Evolutionary conservation across 495 filamentous ascomycete genomes (phyloP), one percentile per base, ranked within the genome.

Genomic region (Hypoxylon subgilvum): DNA sequence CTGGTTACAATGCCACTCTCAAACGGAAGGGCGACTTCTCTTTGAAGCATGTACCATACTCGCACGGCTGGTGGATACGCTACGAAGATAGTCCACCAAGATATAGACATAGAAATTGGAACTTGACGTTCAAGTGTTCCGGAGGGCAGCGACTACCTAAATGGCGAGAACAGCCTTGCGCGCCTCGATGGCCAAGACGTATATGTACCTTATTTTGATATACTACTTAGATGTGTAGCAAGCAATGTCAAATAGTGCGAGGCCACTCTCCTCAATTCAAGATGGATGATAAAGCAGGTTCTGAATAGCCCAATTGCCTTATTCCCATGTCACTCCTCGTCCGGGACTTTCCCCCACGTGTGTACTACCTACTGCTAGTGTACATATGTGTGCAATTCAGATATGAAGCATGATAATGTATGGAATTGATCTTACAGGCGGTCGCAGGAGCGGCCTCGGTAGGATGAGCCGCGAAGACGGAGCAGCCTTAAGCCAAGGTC

Each of bases 191-290:
- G 44, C 48, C 35, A 28, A 32, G 28, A 51, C 46, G 32, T 55
- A 47, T 50, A 52, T 63, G 44, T 55, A 52, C 46, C 32, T 16
- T 21, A 14, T 53, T 60, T 45, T 60, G 47, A 58, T 57, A 13
- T 54, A 28, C 54, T 48, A 32, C 49, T 59, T n/a, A n/a, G n/a
- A 41, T 39, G 62, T 50, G 31, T 45, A 43, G 41, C 28, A 57
- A 60, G 30, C 51, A 47, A 40, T 19, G 31, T 23, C 35, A 42
- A 32, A 61, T 65, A 57, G 30, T 41, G 41, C 41, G 51, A 61
- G 63, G 57, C 58, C 51, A 69, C 67, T 68, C 67, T 70, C 43
- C 67, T 70, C 65, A 65, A 61, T 63, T 36, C 40, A 63, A 68
- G 48, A 57, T 44, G 17, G 25, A 48, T 27, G 35, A 52, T 30